These are phyloP conservation scores for Claviceps capensis DNA, from an alignment of 2,329 filamentous ascomycete genomes.

Conservation along the genomic window DNA sequence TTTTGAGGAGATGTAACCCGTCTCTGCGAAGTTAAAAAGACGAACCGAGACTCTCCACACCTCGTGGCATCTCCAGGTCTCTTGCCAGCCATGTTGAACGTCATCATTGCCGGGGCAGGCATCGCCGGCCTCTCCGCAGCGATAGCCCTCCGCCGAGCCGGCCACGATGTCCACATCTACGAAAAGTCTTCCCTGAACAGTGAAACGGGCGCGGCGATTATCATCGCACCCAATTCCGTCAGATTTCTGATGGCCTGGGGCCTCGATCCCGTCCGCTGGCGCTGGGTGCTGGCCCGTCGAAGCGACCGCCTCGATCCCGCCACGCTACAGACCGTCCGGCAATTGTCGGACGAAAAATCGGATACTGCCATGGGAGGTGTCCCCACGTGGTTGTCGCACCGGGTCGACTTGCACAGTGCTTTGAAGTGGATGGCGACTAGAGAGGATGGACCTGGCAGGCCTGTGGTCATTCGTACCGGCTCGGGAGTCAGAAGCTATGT, in stretches of 20 bases:
- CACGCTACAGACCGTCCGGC: conserved; percentile 12
- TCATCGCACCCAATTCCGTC: conserved; percentile 23
- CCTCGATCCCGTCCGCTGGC: conserved; percentile 16
- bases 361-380: not conserved
- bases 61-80: too few species aligned
- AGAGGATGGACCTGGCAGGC: conserved; percentile 11
- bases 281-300: conserved; percentile 14
- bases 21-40: too few species aligned
- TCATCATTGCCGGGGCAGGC: not conserved
- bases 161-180: conserved; percentile 21
- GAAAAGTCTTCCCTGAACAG: conserved; percentile 23
- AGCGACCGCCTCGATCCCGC: conserved; percentile 13
- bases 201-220: conserved; percentile 25
- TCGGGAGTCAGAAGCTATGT: not conserved
- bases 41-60: too few species aligned
- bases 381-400: conserved; percentile 18
- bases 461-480: conserved; percentile 13
- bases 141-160: conserved; percentile 19
- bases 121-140: conserved; percentile 15
- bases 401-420: conserved; percentile 26
- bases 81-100: not conserved
- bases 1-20: too few species aligned
- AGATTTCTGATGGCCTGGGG: conserved; percentile 23
- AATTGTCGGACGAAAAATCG: not conserved
- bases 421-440: conserved; percentile 21